Evolutionary conservation across 495 filamentous ascomycete species (phyloP), one percentile per base, ranked within the genome.

Genomic region (Penicillium tannophilum): DNA sequence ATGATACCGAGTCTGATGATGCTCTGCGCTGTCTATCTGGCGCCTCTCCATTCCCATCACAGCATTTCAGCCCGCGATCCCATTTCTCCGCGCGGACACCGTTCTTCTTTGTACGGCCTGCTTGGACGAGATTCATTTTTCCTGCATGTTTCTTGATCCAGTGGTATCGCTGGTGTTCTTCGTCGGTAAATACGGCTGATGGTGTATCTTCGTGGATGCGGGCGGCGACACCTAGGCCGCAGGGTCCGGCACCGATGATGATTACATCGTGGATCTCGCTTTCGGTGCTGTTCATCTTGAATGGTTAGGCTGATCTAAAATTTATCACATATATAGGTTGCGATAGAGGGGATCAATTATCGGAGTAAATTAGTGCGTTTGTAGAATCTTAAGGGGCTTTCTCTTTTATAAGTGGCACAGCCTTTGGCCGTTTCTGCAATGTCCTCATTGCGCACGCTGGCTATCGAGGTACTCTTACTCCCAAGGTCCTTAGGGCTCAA

Each of bases 111-210:
- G 60, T 60, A 24, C 61, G 55, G 1, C 67, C 64, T 12, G 70
- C 67, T 35, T 72, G 71, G 7, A 78, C 70, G 0, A 79, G 72
- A 55, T 68, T 74, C 74, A 81, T 82, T 23, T 70, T 64, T 0
- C 76, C 74, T 16, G 72, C 72, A 59, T 86, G 79, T 56, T 79
- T 82, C 51, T 76, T 78, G 53, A 88, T 84, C 84, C 84, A 87
- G 64, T 86, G 82, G 64, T 85, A 88, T 10, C 84, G 78, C 51
- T 82, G 78, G 61, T 89, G 85, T 60, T 87, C 85, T 55, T 84
- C 82, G 66, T 87, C 86, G 3, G 85, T 87, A 72, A 88, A 88
- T 39, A 86, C 78, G 12, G 84, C 83, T 0, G 83, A 86, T 8
- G 85, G 84, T 2, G 84, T 87, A 52, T 75, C 74, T 72, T 88